Percentiles rank a stretch among this genome's conserved stretches.
These are phyloP conservation scores for Wallacemonas sp. DNA, from an alignment of 208 protist genomes.

Conservation along the genomic window DNA sequence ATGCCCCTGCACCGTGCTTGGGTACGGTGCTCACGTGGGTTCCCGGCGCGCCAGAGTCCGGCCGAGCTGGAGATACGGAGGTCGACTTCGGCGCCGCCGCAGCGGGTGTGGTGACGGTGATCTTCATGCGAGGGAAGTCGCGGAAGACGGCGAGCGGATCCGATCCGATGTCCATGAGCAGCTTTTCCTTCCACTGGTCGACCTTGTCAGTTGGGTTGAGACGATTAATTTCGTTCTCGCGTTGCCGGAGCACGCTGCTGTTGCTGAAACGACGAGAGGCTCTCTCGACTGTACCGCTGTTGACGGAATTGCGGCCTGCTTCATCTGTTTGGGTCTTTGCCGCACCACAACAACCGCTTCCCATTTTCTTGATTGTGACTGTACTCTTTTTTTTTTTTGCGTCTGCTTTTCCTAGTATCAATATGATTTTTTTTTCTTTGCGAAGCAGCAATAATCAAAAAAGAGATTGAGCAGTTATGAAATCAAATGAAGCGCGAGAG, in stretches of 20 bases:
- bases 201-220: conserved; percentile 37
- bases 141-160: conserved; percentile 65
- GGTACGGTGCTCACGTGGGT: neutral
- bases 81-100: neutral
- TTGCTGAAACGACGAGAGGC: neutral
- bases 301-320: neutral
- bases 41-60: too few species aligned
- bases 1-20: too few species aligned
- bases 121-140: conserved; percentile 77
- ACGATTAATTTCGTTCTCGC: conserved; percentile 44
- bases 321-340: neutral
- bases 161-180: conserved; percentile 42
- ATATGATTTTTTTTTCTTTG: neutral
- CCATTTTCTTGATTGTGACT: too few species aligned
- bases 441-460: conserved; percentile 8
- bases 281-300: neutral
- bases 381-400: too few species aligned
- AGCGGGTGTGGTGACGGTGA: conserved; percentile 14
- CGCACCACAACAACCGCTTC: conserved; percentile 7
- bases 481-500: neutral
- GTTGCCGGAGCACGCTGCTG: conserved; percentile 15
- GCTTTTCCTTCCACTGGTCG: conserved; percentile 41
- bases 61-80: too few species aligned
- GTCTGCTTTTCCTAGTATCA: too few species aligned
- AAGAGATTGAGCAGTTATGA: too few species aligned